These are phyloP conservation scores for Hyphopichia buzzinii DNA, from an alignment of 1,139 yeast genomes.

Conservation along the genomic window DNA sequence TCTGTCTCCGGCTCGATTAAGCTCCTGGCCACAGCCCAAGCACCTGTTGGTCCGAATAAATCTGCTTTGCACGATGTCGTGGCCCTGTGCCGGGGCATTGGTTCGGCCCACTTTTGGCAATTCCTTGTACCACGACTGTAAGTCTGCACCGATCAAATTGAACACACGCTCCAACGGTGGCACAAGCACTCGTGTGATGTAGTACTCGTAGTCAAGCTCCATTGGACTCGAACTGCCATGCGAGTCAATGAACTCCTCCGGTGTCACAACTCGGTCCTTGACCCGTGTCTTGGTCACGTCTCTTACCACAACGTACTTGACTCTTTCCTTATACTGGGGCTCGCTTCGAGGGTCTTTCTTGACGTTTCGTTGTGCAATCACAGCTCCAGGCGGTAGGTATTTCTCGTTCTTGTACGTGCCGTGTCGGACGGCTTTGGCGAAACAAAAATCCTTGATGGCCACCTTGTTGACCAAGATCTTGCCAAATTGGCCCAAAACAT, in stretches of 20 bases:
- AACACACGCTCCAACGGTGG: conserved; percentile 90
- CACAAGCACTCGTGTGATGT: conserved; percentile 74
- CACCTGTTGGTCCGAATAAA: conserved; percentile 21
- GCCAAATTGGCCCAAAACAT: conserved; percentile 61
- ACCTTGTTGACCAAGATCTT: conserved; percentile 63
- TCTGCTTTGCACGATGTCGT: conserved; percentile 10
- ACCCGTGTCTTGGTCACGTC: conserved; percentile 67
- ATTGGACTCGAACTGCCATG: conserved; percentile 29
- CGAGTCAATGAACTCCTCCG: conserved; percentile 61
- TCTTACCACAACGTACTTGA: conserved; percentile 77
- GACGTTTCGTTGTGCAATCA: conserved; percentile 62
- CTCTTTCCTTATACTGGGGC: conserved; percentile 87
- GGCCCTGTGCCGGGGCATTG: conserved; percentile 1
- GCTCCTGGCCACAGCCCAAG: conserved; percentile 22
- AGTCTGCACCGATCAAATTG: conserved; percentile 78
- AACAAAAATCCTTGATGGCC: conserved; percentile 79
- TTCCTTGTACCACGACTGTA: conserved; percentile 73
- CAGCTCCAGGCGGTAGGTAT: conserved; percentile 88
- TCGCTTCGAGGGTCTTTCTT: conserved; percentile 67
- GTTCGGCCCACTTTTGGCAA: conserved; percentile 42
- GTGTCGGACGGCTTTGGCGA: conserved; percentile 83
- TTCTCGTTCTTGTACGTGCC: conserved; percentile 77
- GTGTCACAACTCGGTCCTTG: conserved; percentile 77
- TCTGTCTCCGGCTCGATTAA: conserved; percentile 5
- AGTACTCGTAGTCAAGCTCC: conserved; percentile 75